These are phyloP conservation scores for Pholiota conissans DNA, from an alignment of 768 basidiomycete genomes.

Conservation along the genomic window DNA sequence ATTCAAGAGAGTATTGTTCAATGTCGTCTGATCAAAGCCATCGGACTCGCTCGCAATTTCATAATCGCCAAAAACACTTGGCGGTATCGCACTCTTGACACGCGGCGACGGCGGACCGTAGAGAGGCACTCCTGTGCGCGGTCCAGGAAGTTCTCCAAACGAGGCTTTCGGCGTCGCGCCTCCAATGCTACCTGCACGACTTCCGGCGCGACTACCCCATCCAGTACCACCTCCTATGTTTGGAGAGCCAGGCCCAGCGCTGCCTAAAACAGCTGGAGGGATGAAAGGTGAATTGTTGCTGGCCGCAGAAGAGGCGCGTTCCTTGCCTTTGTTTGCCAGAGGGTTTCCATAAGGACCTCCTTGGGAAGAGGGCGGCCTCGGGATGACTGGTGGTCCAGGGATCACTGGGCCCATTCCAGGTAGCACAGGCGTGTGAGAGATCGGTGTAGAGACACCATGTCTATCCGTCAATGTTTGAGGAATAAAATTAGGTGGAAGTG, in stretches of 20 bases:
- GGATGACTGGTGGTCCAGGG: background rate
- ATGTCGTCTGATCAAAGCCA: constrained; percentile 21
- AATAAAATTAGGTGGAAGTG: constrained; percentile 20
- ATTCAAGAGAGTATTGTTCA: constrained; percentile 22
- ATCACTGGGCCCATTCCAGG: constrained; percentile 10
- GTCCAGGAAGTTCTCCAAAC: constrained; percentile 14
- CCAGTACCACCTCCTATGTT: background rate
- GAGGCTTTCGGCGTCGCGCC: constrained; percentile 14
- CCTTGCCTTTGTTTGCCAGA: constrained; percentile 8
- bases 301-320: background rate
- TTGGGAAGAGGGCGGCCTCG: constrained; percentile 2
- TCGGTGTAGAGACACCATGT: constrained; percentile 20
- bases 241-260: background rate
- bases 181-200: constrained; percentile 5
- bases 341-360: constrained; percentile 21
- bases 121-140: constrained; percentile 8
- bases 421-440: constrained; percentile 10
- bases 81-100: constrained; percentile 4
- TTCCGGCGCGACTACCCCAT: background rate
- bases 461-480: constrained; percentile 20
- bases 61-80: background rate
- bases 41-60: constrained; percentile 13
- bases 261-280: background rate
- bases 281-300: constrained; percentile 1
- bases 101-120: constrained; percentile 14